Base-by-base conservation (phyloP, 306 rosid genomes). In the Prinsepia uniflora region DNA sequence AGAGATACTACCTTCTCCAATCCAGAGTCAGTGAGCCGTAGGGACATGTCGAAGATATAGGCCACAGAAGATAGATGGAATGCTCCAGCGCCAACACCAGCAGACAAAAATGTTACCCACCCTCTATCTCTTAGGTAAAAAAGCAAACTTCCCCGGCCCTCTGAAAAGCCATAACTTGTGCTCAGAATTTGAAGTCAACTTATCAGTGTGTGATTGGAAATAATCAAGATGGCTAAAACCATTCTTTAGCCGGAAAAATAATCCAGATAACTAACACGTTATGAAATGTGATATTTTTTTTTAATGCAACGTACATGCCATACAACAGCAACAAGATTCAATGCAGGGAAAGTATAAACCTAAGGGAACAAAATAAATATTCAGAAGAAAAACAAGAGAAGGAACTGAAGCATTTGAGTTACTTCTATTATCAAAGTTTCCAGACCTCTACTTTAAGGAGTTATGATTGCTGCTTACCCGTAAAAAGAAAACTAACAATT, bases 121-220 rank as follows among this genome's bases (percentile, higher is more conserved):
- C 99, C 99, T 84, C 62, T 89, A 67, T 83, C 83, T 84, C 89
- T 94, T 73, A 94, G 83, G 84, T 83, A 86, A 77, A 64, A 86
- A 79, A 75, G 95, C 88, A 94, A 84, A 86, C 99, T 94, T 79
- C 97, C 99, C 66, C 83, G 84, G 56, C 99, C 99, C 92, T 94
- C 97, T 94, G 84, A 84, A 59, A 84, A 59, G 30, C 81, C 78
- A 80, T 42, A 69, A 74, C 41, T 61, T 34, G 67, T 34, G 39
- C 57, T 79, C 69, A 67, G 78, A 67, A 78, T 72, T 72, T 66
- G 74, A 72, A 58, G 39, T 47, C 47, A 68, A 65, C 22, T 44
- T 61, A 67, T 44, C 59, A 34, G 65, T 56, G 69, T 70, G 55
- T 14, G 19, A 46, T 36, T 6, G 22, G 52, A 63, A n/a, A 54